These are phyloP conservation scores for Cryptococcus amylolentus DNA, from an alignment of 1,284 basidiomycete genomes.

Conservation along the genomic window DNA sequence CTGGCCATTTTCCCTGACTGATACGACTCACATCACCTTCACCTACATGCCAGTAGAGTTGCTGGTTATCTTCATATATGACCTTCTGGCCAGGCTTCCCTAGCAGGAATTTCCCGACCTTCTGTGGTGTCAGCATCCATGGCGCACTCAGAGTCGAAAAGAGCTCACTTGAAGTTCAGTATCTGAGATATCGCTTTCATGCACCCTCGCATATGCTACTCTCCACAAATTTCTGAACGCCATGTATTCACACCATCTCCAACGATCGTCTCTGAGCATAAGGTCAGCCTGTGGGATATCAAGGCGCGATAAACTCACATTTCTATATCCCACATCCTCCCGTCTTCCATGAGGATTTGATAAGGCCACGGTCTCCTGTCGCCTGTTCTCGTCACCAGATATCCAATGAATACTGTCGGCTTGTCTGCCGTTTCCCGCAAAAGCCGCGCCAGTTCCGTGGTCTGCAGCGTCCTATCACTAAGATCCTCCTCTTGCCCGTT, in stretches of 20 bases:
- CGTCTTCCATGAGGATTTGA: conserved; percentile 60
- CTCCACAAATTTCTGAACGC: conserved; percentile 76
- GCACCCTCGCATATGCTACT: conserved; percentile 54
- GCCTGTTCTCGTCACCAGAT: conserved; percentile 72
- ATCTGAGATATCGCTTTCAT: conserved; percentile 46
- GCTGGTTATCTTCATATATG: conserved; percentile 59
- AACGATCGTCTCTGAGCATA: conserved; percentile 14
- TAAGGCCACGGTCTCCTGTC: conserved; percentile 76
- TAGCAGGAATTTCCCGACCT: conserved; percentile 75
- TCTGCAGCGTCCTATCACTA: conserved; percentile 83
- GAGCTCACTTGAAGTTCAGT: conserved; percentile 44
- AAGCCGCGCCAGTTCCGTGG: conserved; percentile 73
- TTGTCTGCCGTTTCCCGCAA: conserved; percentile 68
- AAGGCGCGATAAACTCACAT: conserved; percentile 21
- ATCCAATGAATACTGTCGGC: conserved; percentile 82
- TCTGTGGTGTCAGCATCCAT: neutral
- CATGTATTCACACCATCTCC: conserved; percentile 78
- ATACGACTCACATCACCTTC: conserved; percentile 57
- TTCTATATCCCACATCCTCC: conserved; percentile 56
- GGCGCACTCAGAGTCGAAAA: conserved; percentile 31
- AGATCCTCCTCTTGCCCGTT: conserved; percentile 94
- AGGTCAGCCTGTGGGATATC: neutral
- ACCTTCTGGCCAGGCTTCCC: conserved; percentile 59
- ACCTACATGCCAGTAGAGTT: conserved; percentile 63
- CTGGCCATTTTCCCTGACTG: neutral